A percentile compares a stretch with the other conserved stretches of the same genome.
Evolutionary conservation across 2,329 filamentous ascomycete species (phyloP).

Genomic region (Colletotrichum lini): DNA sequence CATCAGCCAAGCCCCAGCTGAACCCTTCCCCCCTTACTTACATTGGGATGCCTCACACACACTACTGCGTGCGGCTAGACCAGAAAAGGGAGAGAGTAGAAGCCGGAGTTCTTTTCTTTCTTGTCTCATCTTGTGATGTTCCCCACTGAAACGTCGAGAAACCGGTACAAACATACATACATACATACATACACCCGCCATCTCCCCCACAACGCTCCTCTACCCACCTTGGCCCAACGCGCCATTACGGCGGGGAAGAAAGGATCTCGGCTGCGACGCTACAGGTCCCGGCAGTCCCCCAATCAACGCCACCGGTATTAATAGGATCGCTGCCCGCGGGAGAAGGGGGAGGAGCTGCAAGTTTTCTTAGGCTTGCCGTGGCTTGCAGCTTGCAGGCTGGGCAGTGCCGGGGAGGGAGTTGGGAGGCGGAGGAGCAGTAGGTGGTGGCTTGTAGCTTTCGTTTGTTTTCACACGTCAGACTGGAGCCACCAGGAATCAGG

Average conservation of each 20-base stretch:
- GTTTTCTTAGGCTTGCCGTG: not conserved
- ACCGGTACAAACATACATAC: not conserved
- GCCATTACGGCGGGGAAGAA: slow-evolving; percentile 19
- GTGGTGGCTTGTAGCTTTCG: slow-evolving; percentile 4
- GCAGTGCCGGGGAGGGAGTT: not conserved
- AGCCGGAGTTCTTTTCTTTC: not conserved
- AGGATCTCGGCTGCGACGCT: slow-evolving; percentile 13
- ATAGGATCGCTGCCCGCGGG: slow-evolving; percentile 23
- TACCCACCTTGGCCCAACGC: not conserved
- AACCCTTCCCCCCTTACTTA: too few relatives aligned
- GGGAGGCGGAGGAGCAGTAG: too few relatives aligned
- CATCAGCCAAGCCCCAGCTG: too few relatives aligned
- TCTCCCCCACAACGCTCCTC: not conserved
- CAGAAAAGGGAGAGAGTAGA: too few relatives aligned
- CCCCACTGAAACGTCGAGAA: not conserved
- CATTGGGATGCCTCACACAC: too few relatives aligned
- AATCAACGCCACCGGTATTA: slow-evolving; percentile 22
- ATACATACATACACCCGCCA: too few relatives aligned
- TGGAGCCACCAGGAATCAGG: slow-evolving; percentile 23
- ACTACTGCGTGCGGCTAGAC: too few relatives aligned
- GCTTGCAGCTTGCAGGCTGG: not conserved
- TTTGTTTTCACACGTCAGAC: slow-evolving; percentile 38
- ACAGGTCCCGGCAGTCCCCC: slow-evolving; percentile 8
- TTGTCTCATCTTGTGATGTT: not conserved
- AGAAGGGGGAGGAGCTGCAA: not conserved